phyloP scores from a whole-genome alignment of 2,329 filamentous ascomycete species.

The Xylaria sp. region DNA sequence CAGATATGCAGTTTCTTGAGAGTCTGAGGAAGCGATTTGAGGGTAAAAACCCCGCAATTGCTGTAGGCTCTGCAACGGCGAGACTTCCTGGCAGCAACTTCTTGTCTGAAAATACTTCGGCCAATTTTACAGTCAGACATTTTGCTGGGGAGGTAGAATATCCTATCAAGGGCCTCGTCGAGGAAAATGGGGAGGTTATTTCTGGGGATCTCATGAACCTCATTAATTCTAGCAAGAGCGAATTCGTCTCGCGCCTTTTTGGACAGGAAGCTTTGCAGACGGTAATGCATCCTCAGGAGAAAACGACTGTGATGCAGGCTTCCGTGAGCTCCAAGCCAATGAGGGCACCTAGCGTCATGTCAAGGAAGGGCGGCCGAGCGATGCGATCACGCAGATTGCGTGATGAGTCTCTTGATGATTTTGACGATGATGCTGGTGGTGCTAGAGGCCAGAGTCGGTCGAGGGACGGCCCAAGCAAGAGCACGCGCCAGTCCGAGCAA shows the following conservation, averaged over 20 bases:
- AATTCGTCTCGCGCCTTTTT: conserved; percentile 89
- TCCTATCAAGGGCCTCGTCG: conserved; percentile 83
- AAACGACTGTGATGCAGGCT: conserved; percentile 90
- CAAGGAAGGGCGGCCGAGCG: conserved; percentile 70
- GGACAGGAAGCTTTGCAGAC: conserved; percentile 96
- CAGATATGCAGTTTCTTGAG: conserved; percentile 89
- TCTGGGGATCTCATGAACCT: conserved; percentile 96
- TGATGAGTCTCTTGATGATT: conserved; percentile 57
- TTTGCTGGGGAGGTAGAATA: conserved; percentile 98
- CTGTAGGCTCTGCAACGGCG: conserved; percentile 77
- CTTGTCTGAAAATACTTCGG: conserved; percentile 80
- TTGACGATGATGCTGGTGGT: conserved; percentile 63
- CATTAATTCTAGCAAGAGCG: conserved; percentile 85
- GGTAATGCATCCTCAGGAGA: conserved; percentile 91
- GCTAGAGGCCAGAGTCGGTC: conserved; percentile 38
- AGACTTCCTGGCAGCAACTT: conserved; percentile 91
- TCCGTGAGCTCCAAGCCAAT: conserved; percentile 96
- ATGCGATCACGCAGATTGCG: conserved; percentile 51
- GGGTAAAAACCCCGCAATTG: conserved; percentile 90
- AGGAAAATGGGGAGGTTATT: conserved; percentile 96
- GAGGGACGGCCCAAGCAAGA: conserved; percentile 50
- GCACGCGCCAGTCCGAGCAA: conserved; percentile 69
- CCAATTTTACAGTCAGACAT: conserved; percentile 90
- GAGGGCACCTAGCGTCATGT: conserved; percentile 91
- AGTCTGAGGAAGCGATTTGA: conserved; percentile 93